Percentiles rank a stretch among this genome's conserved stretches.
Conservation (phyloP, 1,284 basidiomycete species). For the Athelia psychrophila region DNA sequence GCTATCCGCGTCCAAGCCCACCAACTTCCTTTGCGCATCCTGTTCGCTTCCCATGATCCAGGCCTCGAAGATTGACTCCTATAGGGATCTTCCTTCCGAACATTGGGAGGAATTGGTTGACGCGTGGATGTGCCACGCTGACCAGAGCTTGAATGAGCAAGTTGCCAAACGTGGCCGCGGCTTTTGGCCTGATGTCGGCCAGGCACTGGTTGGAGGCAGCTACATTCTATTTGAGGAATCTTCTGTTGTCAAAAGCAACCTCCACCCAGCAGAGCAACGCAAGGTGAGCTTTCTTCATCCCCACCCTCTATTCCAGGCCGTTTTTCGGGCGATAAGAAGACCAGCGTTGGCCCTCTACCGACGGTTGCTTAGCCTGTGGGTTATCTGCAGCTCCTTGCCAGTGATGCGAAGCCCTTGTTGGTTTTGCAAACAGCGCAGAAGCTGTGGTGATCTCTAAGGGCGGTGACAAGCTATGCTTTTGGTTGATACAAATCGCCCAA, state of each 20-base stretch:
- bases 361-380: slow-evolving; percentile 41
- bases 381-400: slow-evolving; percentile 16
- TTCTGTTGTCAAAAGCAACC: slow-evolving; percentile 51
- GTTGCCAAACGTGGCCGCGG: slow-evolving; percentile 66
- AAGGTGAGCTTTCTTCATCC: slow-evolving; percentile 51
- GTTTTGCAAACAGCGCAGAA: slow-evolving; percentile 39
- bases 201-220: slow-evolving; percentile 82
- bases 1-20: slow-evolving; percentile 48
- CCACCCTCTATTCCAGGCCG: slow-evolving; percentile 8
- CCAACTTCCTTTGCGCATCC: slow-evolving; percentile 66
- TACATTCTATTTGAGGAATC: slow-evolving; percentile 77
- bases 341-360: slow-evolving; percentile 74
- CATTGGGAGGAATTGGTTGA: slow-evolving; percentile 97
- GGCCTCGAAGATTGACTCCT: slow-evolving; percentile 43
- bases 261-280: slow-evolving; percentile 41
- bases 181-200: slow-evolving; percentile 74
- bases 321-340: slow-evolving; percentile 83
- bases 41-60: slow-evolving; percentile 76
- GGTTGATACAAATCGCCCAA: slow-evolving; percentile 93
- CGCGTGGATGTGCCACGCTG: slow-evolving; percentile 97
- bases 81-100: slow-evolving; percentile 88
- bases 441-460: slow-evolving; percentile 25
- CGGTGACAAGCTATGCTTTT: slow-evolving; percentile 41
- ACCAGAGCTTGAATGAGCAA: slow-evolving; percentile 77
- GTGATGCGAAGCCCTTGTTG: slow-evolving; percentile 44